These are phyloP conservation scores for Flaveria brownii DNA, from an alignment of 129 eudicot genomes.

Conservation along the genomic window DNA sequence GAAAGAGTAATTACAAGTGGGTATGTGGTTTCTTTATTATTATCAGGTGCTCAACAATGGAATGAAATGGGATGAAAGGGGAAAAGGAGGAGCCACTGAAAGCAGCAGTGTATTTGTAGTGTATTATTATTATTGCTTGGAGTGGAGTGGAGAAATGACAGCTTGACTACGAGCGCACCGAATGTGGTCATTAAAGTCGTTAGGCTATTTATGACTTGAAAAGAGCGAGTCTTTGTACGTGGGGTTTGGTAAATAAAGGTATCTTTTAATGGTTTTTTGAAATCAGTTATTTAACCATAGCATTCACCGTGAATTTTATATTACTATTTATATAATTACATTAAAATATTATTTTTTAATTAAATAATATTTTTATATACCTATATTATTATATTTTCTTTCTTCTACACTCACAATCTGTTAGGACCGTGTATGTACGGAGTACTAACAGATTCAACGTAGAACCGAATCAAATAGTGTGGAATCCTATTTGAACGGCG, in stretches of 20 bases:
- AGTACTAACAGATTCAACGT: no score
- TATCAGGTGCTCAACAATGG: slow-evolving; percentile 5
- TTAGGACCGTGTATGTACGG: no score
- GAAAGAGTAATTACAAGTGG: slow-evolving; percentile 29
- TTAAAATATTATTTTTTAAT: no score
- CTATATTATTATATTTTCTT: no score
- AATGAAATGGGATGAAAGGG: slow-evolving; percentile 21
- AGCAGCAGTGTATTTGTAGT: neutral
- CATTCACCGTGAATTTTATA: no score
- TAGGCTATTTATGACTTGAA: neutral
- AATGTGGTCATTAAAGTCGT: slow-evolving; percentile 16
- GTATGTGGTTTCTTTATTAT: slow-evolving; percentile 26
- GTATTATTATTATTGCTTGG: neutral
- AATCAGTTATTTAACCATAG: neutral
- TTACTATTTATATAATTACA: no score
- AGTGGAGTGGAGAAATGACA: slow-evolving; percentile 16
- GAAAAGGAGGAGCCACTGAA: slow-evolving; percentile 8
- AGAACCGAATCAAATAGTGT: no score
- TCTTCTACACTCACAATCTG: no score
- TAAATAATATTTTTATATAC: no score
- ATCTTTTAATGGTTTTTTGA: neutral
- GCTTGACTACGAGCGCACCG: slow-evolving; percentile 25
- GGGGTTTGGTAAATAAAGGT: no score
- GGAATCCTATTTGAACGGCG: no score
- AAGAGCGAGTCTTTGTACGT: no score